phyloP scores from a whole-genome alignment of 164 flowering plant genomes.

The Hamamelis virginiana region DNA sequence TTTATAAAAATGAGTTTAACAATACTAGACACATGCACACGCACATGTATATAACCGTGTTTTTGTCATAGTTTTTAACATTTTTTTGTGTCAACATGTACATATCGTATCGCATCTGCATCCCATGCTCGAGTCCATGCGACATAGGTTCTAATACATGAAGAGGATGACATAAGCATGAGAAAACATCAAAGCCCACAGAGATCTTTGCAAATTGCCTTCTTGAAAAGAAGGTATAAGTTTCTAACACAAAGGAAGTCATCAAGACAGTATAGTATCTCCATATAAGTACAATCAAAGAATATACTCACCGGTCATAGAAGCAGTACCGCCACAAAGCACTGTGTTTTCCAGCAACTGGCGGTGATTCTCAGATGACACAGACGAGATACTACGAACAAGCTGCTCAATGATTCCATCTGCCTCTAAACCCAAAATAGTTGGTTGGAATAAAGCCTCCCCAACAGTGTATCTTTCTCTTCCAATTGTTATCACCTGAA shows the following conservation, averaged over 20 bases:
- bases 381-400: slow-evolving; percentile 79
- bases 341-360: slow-evolving; percentile 94
- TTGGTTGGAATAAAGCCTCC: slow-evolving; percentile 95
- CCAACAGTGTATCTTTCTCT: slow-evolving; percentile 83
- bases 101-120: too few relatives aligned
- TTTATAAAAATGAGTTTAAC: too few relatives aligned
- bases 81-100: too few relatives aligned
- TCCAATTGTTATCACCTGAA: slow-evolving; percentile 81
- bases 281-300: not conserved
- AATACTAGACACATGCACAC: too few relatives aligned
- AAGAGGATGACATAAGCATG: not conserved
- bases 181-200: not conserved
- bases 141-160: too few relatives aligned
- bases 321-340: slow-evolving; percentile 92
- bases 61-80: too few relatives aligned
- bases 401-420: slow-evolving; percentile 99
- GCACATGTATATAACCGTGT: too few relatives aligned
- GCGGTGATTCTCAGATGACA: slow-evolving; percentile 91
- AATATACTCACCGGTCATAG: slow-evolving; percentile 64
- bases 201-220: not conserved
- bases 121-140: too few relatives aligned
- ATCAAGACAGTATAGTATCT: too few relatives aligned
- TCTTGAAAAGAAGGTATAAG: not conserved
- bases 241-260: not conserved
- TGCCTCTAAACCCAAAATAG: slow-evolving; percentile 83